Evolutionary conservation across 108 stramenopile genomes (phyloP).

Genomic region (Skeletonema tropicum): DNA sequence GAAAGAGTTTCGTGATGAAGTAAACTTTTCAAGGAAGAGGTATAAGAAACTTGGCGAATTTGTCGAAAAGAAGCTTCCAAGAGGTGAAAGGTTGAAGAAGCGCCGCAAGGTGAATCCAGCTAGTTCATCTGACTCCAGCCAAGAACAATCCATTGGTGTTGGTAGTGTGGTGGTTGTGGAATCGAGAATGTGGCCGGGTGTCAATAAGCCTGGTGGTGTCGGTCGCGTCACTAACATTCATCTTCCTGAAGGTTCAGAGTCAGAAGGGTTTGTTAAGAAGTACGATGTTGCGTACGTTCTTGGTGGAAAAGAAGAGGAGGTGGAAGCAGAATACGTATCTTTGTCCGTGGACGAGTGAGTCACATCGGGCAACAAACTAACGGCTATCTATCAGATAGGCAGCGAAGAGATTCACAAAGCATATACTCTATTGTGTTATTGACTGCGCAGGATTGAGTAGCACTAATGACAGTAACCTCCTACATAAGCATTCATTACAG

Average conservation of each 20-base stretch:
- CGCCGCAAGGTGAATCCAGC: constrained; percentile 24
- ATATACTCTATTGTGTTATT: constrained; percentile 1
- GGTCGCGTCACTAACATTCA: constrained; percentile 51
- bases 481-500: not conserved
- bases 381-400: not conserved
- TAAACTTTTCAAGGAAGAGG: constrained; percentile 81
- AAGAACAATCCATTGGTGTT: not conserved
- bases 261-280: constrained; percentile 8
- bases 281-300: constrained; percentile 70
- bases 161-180: constrained; percentile 53
- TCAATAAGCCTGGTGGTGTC: constrained; percentile 69
- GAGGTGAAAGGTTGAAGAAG: constrained; percentile 73
- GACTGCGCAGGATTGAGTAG: not conserved
- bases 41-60: constrained; percentile 85
- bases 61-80: constrained; percentile 58
- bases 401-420: constrained; percentile 8
- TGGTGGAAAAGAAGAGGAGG: constrained; percentile 66
- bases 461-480: not conserved
- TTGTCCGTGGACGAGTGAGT: not conserved
- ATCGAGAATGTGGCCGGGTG: constrained; percentile 72
- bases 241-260: constrained; percentile 9
- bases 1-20: constrained; percentile 81
- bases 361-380: too few species aligned
- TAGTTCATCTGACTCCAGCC: not conserved
- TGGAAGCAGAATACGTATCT: constrained; percentile 57